Percentiles rank a stretch among this genome's conserved stretches.
These are phyloP conservation scores for Pichia phayaonensis DNA, from an alignment of 805 yeast genomes.

Conservation along the genomic window DNA sequence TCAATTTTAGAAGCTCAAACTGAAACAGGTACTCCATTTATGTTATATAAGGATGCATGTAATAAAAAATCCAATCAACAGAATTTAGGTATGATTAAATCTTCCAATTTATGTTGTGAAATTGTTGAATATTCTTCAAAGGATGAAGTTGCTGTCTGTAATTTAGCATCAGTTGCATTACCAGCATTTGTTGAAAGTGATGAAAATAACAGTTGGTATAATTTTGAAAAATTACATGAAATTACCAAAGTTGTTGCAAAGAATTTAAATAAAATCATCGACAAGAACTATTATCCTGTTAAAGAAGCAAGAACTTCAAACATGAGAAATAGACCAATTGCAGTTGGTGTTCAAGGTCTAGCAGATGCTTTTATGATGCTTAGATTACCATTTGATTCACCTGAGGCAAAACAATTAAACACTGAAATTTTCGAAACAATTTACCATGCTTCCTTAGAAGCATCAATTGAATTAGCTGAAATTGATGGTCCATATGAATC, in stretches of 20 bases:
- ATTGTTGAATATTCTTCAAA: constrained; percentile 54
- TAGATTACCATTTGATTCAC: constrained; percentile 51
- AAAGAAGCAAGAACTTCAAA: constrained; percentile 46
- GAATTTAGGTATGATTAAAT: constrained; percentile 52
- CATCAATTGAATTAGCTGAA: constrained; percentile 46
- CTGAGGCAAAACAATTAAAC: constrained; percentile 48
- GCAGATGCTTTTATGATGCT: constrained; percentile 52
- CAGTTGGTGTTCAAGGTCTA: constrained; percentile 57
- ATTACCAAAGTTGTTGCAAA: constrained; percentile 47
- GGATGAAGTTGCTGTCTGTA: constrained; percentile 55
- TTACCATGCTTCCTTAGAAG: constrained; percentile 52
- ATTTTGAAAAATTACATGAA: constrained; percentile 48
- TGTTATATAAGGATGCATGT: constrained; percentile 58
- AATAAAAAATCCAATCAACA: constrained; percentile 51
- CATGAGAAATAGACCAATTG: constrained; percentile 54
- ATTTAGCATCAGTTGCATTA: constrained; percentile 52
- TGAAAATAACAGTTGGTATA: constrained; percentile 37
- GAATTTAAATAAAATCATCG: constrained; percentile 50
- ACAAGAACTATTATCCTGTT: constrained; percentile 50
- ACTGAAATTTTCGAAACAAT: constrained; percentile 56
- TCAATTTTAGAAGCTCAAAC: constrained; percentile 55
- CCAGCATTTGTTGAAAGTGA: constrained; percentile 47
- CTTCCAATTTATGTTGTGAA: constrained; percentile 57
- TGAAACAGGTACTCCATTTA: constrained; percentile 59
- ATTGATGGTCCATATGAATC: constrained; percentile 44